Conservation (phyloP, 176 grass and related monocot genomes). For the Zea mays region Zm-B73-REFERENCE-NAM-5.0 NC_050101.1:44955501-44956000, state of each 20-base stretch:
- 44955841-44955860: background rate
- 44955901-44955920: background rate
- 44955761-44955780: background rate
- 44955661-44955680: background rate
- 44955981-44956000: constrained; percentile 12
- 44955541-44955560: background rate
- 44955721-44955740: background rate
- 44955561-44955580: constrained; percentile 43
- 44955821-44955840: background rate
- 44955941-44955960: background rate
- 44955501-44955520: background rate
- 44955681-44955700: background rate
- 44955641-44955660: constrained; percentile 39
- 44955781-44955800: background rate
- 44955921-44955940: background rate
- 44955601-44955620: constrained; percentile 50
- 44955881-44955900: background rate
- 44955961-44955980: background rate
- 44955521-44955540: too few relatives aligned
- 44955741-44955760: background rate
- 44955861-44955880: background rate
- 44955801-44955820: background rate
- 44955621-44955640: constrained; percentile 39
- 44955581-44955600: constrained; percentile 56
- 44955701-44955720: background rate